Percentiles rank a stretch among this genome's conserved stretches.
These are phyloP conservation scores for Eucalyptus regnans DNA, from an alignment of 345 rosid species.

Conservation along the genomic window DNA sequence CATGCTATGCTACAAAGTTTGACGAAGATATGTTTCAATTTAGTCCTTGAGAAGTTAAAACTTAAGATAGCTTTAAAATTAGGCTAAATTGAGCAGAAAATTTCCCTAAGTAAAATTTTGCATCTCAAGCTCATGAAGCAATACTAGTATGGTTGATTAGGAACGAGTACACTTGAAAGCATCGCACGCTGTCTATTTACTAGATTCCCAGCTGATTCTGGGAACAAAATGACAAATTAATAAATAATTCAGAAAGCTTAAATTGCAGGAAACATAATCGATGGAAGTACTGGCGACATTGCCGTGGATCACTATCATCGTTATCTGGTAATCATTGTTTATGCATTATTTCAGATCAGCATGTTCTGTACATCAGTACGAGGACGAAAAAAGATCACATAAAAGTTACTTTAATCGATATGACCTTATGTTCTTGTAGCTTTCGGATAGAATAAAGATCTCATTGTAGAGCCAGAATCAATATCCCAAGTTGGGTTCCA, in stretches of 20 bases:
- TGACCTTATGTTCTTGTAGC: background rate
- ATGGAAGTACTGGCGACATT: conserved; percentile 55
- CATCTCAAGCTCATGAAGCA: background rate
- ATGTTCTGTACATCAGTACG: background rate
- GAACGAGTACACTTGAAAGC: background rate
- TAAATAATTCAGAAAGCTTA: background rate
- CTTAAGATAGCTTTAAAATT: background rate
- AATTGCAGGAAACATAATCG: conserved; percentile 29
- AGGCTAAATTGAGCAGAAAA: background rate
- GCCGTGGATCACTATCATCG: conserved; percentile 69
- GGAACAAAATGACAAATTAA: background rate
- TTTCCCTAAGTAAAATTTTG: background rate
- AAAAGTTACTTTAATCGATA: background rate
- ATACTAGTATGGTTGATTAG: background rate
- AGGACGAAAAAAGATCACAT: background rate
- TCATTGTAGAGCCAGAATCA: background rate
- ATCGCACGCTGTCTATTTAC: background rate
- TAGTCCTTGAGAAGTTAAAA: background rate
- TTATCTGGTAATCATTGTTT: conserved; percentile 22
- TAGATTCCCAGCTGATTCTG: background rate
- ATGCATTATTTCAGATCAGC: background rate
- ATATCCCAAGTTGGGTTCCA: background rate
- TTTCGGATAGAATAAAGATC: background rate
- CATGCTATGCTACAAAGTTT: background rate
- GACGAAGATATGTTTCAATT: background rate